Base-by-base conservation (phyloP, 2,329 filamentous ascomycete species). In the Diaporthe aspalathi region DNA sequence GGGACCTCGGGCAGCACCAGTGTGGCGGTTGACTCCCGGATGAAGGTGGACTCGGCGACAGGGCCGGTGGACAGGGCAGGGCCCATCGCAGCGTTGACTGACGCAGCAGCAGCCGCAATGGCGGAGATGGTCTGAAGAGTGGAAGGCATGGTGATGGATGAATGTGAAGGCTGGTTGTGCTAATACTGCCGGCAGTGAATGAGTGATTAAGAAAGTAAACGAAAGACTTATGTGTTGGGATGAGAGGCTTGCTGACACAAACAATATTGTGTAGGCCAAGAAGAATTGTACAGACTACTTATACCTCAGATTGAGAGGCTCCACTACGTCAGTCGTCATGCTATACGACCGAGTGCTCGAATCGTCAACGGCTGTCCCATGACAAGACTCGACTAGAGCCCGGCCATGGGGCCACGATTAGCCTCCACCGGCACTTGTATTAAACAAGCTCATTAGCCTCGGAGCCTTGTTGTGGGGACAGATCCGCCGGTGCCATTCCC, bases 1-100 rank as follows among this genome's bases (percentile, higher is more conserved):
- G 84, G 83, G 1, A 76, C 74, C 0, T 79, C 75, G 5, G 84
- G 84, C 5, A 85, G 78, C 20, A 83, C 75, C 20, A 86, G 78
- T 7, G 83, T 86, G 1, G 84, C 82, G 20, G 78, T 83, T 4
- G 84, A 78, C 72, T 84, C 82, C 32, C 81, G 79, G 74, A 86
- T 85, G 75, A 79, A 86, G 0, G 81, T 80, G 75, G 79, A 74
- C 47, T 74, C 72, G 5, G 81, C 75, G 32, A 82, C 81, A 5
- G 84, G 83, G 0, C 84, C 84, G 9, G 83, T 84, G 74, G 82
- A 83, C 70, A 85, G 84, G 54, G 80, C 75, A 68, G 81, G 76
- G 68, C 82, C 80, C 74, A 81, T 77, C 22, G 78, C 80, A 8
- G 79, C 78, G 69, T 72, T 40, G 67, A 72, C 71, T 60, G 65